These are phyloP conservation scores for Trametes hirsuta DNA, from an alignment of 1,284 basidiomycete species.

Conservation along the genomic window DNA sequence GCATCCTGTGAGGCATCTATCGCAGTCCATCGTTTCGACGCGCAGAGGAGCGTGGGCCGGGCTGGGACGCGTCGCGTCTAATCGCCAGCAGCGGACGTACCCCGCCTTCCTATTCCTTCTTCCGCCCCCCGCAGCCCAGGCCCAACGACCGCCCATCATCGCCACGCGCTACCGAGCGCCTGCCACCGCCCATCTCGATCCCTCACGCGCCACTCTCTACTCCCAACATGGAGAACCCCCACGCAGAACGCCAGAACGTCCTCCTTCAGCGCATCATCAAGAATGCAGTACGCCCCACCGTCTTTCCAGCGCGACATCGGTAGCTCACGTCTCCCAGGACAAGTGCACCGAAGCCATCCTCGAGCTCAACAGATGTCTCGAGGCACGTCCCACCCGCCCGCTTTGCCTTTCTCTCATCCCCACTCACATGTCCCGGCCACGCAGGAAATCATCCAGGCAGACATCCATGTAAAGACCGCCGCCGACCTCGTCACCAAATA, in stretches of 20 bases:
- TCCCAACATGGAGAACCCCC: constrained; percentile 81
- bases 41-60: too few species aligned
- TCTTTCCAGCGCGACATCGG: background rate
- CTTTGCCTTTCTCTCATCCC: background rate
- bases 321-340: constrained; percentile 46
- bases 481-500: constrained; percentile 83
- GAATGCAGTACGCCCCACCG: constrained; percentile 69
- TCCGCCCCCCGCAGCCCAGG: background rate
- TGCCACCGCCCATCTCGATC: background rate
- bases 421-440: background rate
- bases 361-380: constrained; percentile 81
- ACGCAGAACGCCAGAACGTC: constrained; percentile 89
- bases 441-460: constrained; percentile 74
- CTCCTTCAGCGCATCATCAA: constrained; percentile 89
- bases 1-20: too few species aligned
- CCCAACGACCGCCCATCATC: background rate
- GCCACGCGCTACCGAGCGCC: background rate
- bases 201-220: background rate
- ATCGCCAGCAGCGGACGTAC: background rate
- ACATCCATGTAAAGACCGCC: constrained; percentile 72
- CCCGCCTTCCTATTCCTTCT: background rate
- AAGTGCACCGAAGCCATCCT: constrained; percentile 80
- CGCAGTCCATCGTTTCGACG: too few species aligned
- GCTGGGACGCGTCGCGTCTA: too few species aligned
- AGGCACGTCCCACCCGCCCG: constrained; percentile 46